Evolutionary conservation across 2,329 filamentous ascomycete genomes (phyloP).

Genomic region (Colletotrichum sp.): DNA sequence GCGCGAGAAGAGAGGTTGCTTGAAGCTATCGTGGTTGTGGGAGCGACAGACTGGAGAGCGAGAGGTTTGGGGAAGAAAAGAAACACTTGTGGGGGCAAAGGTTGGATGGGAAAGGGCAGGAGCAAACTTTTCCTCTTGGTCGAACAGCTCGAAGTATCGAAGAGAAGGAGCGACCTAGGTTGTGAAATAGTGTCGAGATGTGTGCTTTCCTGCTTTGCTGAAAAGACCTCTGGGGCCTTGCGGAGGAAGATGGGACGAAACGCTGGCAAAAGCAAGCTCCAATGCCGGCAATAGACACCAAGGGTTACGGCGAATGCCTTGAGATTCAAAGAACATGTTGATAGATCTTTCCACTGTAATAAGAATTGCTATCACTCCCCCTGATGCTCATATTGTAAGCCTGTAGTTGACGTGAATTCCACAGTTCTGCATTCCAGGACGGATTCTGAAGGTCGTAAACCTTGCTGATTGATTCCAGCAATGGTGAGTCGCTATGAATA

Average conservation of each 20-base stretch:
- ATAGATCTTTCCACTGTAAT: neutral
- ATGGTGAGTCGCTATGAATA: neutral
- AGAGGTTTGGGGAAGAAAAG: neutral
- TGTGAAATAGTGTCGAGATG: neutral
- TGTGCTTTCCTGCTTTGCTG: neutral
- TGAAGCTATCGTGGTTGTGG: neutral
- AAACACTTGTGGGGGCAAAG: fast-evolving
- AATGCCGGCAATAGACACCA: fast-evolving
- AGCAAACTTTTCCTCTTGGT: neutral
- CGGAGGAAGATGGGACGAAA: neutral
- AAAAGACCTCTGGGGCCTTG: neutral
- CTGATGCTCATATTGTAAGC: neutral
- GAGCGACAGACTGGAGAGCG: neutral
- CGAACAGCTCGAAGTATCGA: fast-evolving
- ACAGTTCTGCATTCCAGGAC: fast-evolving
- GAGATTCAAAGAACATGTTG: neutral
- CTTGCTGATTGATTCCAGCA: neutral
- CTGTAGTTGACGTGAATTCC: neutral
- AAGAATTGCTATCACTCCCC: fast-evolving
- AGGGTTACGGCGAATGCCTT: neutral
- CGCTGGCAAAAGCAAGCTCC: neutral
- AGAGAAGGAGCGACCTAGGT: neutral
- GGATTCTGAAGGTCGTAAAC: neutral
- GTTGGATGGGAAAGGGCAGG: fast-evolving
- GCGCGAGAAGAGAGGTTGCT: fast-evolving